phyloP scores from a whole-genome alignment of 768 basidiomycete genomes.

The Lepiota brunneoincarnata region DNA sequence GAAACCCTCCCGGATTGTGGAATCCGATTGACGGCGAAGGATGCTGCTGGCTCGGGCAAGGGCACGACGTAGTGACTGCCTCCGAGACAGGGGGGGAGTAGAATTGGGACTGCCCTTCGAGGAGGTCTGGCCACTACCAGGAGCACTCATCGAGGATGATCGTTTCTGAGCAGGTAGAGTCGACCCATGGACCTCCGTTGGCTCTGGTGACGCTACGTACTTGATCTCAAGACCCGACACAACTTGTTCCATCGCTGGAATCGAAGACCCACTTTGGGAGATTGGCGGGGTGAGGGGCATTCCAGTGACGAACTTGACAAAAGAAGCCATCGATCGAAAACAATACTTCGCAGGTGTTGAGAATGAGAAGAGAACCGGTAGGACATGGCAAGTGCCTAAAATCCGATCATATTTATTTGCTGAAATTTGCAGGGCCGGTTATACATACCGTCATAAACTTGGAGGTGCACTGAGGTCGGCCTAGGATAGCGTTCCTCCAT shows the following conservation, averaged over 20 bases:
- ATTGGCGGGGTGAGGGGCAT: slow-evolving; percentile 25
- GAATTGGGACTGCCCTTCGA: not conserved
- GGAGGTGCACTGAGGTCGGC: slow-evolving; percentile 84
- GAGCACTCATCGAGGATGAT: not conserved
- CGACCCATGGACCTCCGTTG: not conserved
- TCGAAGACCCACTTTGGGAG: slow-evolving; percentile 1
- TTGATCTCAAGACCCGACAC: not conserved
- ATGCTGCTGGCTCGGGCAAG: slow-evolving; percentile 16
- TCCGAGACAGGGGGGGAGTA: not conserved
- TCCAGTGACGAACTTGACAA: slow-evolving; percentile 64
- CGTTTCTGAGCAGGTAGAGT: not conserved
- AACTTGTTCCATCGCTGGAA: not conserved
- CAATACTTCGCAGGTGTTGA: slow-evolving; percentile 79
- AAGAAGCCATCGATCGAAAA: slow-evolving; percentile 72
- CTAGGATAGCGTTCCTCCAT: slow-evolving; percentile 48
- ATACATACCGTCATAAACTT: slow-evolving; percentile 81
- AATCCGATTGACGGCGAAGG: slow-evolving; percentile 14
- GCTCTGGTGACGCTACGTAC: slow-evolving; percentile 2
- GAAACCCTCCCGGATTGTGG: not conserved
- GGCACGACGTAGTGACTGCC: slow-evolving; percentile 22
- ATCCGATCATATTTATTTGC: slow-evolving; percentile 2
- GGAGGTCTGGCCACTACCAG: not conserved
- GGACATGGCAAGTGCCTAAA: slow-evolving; percentile 66
- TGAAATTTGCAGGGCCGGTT: slow-evolving; percentile 12
- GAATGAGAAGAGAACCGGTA: slow-evolving; percentile 74